A percentile compares a stretch with the other conserved stretches of the same genome.
Evolutionary conservation across 2,329 filamentous ascomycete genomes (phyloP).

Genomic region (Chlorencoelia australis): DNA sequence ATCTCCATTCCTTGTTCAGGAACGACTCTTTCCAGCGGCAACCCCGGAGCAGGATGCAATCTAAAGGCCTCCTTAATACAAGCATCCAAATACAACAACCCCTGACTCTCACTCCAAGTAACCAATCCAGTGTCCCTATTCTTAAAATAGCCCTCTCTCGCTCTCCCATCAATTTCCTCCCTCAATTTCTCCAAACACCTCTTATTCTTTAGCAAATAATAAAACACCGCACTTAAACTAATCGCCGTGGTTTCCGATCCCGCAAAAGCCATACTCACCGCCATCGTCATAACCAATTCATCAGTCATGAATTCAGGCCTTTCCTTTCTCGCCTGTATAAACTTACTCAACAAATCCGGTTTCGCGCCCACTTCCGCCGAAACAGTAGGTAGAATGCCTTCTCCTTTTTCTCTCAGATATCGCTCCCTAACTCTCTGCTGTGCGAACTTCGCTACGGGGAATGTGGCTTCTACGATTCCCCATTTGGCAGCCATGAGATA

Average conservation of each 20-base stretch:
- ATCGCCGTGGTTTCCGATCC: slow-evolving; percentile 76
- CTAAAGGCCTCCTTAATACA: slow-evolving; percentile 71
- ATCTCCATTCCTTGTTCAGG: slow-evolving; percentile 55
- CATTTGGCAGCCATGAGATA: slow-evolving; percentile 57
- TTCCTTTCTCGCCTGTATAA: slow-evolving; percentile 56
- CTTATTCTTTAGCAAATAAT: slow-evolving; percentile 59
- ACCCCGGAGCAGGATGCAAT: slow-evolving; percentile 61
- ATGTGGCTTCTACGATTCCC: slow-evolving; percentile 57
- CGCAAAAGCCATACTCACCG: slow-evolving; percentile 63
- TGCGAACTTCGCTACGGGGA: slow-evolving; percentile 65
- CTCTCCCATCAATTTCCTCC: slow-evolving; percentile 52
- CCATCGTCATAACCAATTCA: slow-evolving; percentile 58
- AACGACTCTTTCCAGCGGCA: slow-evolving; percentile 65
- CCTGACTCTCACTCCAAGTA: slow-evolving; percentile 59
- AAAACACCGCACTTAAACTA: slow-evolving; percentile 60
- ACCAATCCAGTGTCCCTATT: slow-evolving; percentile 49
- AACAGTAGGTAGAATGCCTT: slow-evolving; percentile 10
- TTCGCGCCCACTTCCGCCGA: slow-evolving; percentile 21
- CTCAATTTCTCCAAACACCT: slow-evolving; percentile 43
- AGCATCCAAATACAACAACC: slow-evolving; percentile 66
- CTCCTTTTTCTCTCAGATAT: slow-evolving; percentile 25
- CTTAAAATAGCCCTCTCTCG: slow-evolving; percentile 39
- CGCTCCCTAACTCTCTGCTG: slow-evolving; percentile 57
- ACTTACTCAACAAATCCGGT: slow-evolving; percentile 60
- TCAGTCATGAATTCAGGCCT: slow-evolving; percentile 65